A percentile compares a stretch with the other conserved stretches of the same genome.
phyloP scores from a whole-genome alignment of 495 filamentous ascomycete species.

The Aspergillus taichungensis region DNA sequence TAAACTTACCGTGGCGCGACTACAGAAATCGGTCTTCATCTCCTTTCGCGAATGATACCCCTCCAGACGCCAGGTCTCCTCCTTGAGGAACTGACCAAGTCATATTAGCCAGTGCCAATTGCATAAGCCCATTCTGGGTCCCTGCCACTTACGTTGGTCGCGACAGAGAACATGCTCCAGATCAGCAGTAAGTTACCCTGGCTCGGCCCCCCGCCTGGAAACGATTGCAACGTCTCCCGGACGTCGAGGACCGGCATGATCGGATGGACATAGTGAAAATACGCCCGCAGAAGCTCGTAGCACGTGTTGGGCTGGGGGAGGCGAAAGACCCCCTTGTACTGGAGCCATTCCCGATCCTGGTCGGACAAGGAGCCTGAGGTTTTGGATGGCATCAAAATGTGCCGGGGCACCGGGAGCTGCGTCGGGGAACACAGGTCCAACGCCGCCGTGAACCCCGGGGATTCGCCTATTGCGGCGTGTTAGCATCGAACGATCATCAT shows the following conservation, averaged over 20 bases:
- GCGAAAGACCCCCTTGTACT: constrained; percentile 20
- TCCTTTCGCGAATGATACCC: constrained; percentile 27
- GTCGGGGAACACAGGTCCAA: constrained; percentile 15
- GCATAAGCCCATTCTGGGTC: too few species aligned
- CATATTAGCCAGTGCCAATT: background rate
- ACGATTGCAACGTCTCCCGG: constrained; percentile 16
- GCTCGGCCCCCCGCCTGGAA: constrained; percentile 11
- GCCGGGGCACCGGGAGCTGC: constrained; percentile 12
- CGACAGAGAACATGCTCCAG: constrained; percentile 36
- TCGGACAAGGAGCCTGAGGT: constrained; percentile 9
- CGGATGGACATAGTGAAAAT: constrained; percentile 33
- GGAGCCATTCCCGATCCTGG: constrained; percentile 19
- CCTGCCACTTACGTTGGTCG: constrained; percentile 19
- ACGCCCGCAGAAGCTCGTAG: constrained; percentile 19
- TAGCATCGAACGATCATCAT: background rate
- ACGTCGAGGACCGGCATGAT: constrained; percentile 34
- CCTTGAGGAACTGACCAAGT: constrained; percentile 16
- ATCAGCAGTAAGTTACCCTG: constrained; percentile 27
- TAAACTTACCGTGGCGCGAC: constrained; percentile 23
- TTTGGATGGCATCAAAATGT: constrained; percentile 18
- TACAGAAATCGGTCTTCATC: constrained; percentile 32
- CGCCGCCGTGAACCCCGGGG: constrained; percentile 16
- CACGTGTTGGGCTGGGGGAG: constrained; percentile 16
- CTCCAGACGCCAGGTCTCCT: constrained; percentile 15
- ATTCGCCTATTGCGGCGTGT: constrained; percentile 7